Evolutionary conservation across 2,329 filamentous ascomycete species (phyloP), one percentile per base, ranked within the genome.

Genomic region (Moelleriella libera): DNA sequence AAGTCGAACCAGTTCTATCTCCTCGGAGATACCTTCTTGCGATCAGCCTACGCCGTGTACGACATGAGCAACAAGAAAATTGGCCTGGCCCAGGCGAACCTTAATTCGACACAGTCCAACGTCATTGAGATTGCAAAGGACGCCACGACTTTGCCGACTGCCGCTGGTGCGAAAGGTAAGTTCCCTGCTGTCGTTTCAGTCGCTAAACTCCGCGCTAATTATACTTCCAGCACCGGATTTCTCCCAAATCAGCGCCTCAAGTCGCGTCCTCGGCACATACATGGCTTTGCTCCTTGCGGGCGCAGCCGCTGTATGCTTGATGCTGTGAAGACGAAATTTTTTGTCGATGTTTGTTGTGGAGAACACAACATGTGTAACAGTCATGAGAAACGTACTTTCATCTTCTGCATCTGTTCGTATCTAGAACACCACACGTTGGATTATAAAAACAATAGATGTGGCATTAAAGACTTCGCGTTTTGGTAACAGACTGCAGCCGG

Each of bases 11-110:
- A 48, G 1, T 74, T 66, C 53, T 64, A 65, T 41, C 59, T 79
- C n/a, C 64, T 79, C 12, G 76, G 76, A 8, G 76, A 78, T 54
- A 76, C 74, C 1, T 76, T 80, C 57, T 52, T 79, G 52, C 69
- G 76, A 31, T 75, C 72, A 9, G 73, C 72, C 29, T 78, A 78
- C 55, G 70, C 75, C 45, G 74, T 76, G 47, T 77, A 76, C 57
- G 73, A 79, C 54, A 58, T 76, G 42, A 63, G 62, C 47, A 69
- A 75, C 58, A 56, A 70, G 53, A 61, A 73, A 60, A 63, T 79
- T 47, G 72, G 63, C 48, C 56, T 78, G 4, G 74, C 73, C 10
- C 74, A 74, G 61, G 67, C 76, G 45, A 75, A 74, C 52, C 57
- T 74, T 47, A 71, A 73, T 56, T 62, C 63, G 50, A 68, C 65